Percentiles rank a stretch among this genome's conserved stretches.
Conservation (phyloP, 805 yeast genomes). For the Candida boleticola region DNA sequence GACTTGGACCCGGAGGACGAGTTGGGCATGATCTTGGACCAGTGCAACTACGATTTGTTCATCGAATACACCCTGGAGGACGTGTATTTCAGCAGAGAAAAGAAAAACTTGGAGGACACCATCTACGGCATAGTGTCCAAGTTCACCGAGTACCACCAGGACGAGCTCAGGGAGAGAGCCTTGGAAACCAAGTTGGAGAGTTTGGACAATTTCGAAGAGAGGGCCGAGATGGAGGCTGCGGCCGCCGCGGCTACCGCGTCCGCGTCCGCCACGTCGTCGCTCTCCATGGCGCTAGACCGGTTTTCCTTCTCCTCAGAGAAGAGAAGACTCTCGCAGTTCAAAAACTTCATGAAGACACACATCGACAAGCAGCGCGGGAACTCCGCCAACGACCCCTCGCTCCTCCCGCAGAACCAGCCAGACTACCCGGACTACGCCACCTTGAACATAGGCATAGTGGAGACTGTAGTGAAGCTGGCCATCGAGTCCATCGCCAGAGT, state of each 20-base stretch:
- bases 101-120: slow-evolving; percentile 58
- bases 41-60: slow-evolving; percentile 70
- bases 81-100: slow-evolving; percentile 69
- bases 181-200: slow-evolving; percentile 33
- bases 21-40: slow-evolving; percentile 57
- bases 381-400: slow-evolving; percentile 16
- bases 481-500: slow-evolving; percentile 78
- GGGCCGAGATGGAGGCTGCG: slow-evolving; percentile 5
- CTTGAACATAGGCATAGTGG: slow-evolving; percentile 49
- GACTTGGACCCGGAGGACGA: slow-evolving; percentile 48
- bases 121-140: slow-evolving; percentile 44
- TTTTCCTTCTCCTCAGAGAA: slow-evolving; percentile 36
- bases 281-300: slow-evolving; percentile 15
- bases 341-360: slow-evolving; percentile 53
- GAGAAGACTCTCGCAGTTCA: slow-evolving; percentile 51
- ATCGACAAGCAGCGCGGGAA: slow-evolving; percentile 37
- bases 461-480: slow-evolving; percentile 61
- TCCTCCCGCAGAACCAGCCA: slow-evolving; percentile 11
- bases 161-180: slow-evolving; percentile 31
- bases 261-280: no score
- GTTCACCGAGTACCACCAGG: slow-evolving; percentile 40
- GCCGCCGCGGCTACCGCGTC: slow-evolving; percentile 6
- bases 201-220: slow-evolving; percentile 27
- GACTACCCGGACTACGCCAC: slow-evolving; percentile 17
- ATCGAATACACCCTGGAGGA: slow-evolving; percentile 64